phyloP scores from a whole-genome alignment of 176 grass and related monocot genomes.

The Eremochloa ophiuroides region DNA sequence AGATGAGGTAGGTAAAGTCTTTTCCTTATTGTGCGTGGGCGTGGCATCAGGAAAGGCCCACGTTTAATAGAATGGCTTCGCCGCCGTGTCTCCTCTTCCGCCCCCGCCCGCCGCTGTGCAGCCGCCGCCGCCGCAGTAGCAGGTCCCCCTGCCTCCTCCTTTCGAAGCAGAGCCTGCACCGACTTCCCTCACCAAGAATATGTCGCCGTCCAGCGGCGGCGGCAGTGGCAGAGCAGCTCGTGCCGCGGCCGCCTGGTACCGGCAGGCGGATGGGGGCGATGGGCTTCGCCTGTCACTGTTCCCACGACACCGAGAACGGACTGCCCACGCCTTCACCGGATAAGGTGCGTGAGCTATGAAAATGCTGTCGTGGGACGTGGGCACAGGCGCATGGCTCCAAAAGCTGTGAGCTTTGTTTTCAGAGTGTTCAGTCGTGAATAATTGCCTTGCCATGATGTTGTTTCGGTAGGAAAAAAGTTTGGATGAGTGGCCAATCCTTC shows the following conservation, averaged over 20 bases:
- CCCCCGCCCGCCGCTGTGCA: neutral
- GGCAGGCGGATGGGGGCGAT: neutral
- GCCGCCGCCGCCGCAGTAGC: neutral
- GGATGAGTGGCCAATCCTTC: conserved; percentile 48
- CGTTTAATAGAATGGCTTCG: conserved; percentile 26
- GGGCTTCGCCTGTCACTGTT: conserved; percentile 33
- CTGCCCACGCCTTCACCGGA: conserved; percentile 16
- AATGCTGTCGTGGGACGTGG: neutral
- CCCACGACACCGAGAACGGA: conserved; percentile 3
- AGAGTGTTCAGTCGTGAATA: neutral
- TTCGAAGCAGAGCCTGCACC: neutral
- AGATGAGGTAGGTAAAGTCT: too few species aligned
- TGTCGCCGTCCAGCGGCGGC: neutral
- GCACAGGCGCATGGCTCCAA: neutral
- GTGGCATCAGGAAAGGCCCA: too few species aligned
- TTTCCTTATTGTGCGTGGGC: too few species aligned
- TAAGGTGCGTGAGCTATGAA: conserved; percentile 24
- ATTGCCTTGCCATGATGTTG: neutral
- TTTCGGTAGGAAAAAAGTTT: conserved; percentile 26
- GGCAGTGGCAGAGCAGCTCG: neutral
- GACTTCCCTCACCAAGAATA: neutral
- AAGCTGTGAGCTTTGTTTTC: neutral
- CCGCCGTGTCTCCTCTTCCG: neutral
- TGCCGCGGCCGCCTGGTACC: neutral
- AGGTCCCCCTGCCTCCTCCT: neutral